Conservation (phyloP, 371 early-diverging fungal species). For the Actinomucor elegans region DNA sequence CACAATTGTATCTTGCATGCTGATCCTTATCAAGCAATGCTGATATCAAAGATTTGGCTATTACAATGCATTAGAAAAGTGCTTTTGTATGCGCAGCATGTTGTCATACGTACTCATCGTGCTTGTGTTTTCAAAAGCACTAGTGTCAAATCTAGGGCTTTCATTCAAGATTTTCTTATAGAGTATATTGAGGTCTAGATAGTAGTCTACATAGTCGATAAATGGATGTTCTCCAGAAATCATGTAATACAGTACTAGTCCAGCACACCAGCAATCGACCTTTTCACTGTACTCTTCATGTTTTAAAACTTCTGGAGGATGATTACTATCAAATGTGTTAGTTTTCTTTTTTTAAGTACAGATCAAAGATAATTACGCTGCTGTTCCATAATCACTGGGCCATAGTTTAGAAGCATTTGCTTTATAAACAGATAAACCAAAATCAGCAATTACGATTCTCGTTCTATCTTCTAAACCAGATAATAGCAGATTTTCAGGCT, state of each 20-base stretch:
- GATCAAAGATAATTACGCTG: neutral
- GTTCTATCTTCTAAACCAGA: neutral
- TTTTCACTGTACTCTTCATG: neutral
- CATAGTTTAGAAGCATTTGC: neutral
- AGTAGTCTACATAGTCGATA: too few species aligned
- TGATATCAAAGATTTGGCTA: too few species aligned
- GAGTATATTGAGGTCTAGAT: too few species aligned
- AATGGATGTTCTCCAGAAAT: conserved; percentile 4
- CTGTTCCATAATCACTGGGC: conserved; percentile 1
- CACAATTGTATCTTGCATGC: too few species aligned
- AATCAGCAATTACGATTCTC: conserved; percentile 12
- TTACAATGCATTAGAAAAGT: too few species aligned
- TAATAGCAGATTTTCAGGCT: conserved; percentile 15
- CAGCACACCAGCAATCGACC: conserved; percentile 13
- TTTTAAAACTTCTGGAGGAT: conserved; percentile 6
- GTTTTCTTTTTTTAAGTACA: neutral
- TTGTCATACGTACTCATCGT: too few species aligned
- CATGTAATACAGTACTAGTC: conserved; percentile 2
- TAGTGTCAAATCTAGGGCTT: too few species aligned
- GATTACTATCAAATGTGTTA: neutral
- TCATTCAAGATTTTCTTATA: too few species aligned
- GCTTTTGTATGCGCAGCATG: too few species aligned
- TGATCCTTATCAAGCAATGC: too few species aligned
- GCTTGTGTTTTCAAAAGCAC: too few species aligned
- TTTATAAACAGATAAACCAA: conserved; percentile 3